phyloP scores from a whole-genome alignment of 2,329 filamentous ascomycete genomes.

The Penicillium frequentans region DNA sequence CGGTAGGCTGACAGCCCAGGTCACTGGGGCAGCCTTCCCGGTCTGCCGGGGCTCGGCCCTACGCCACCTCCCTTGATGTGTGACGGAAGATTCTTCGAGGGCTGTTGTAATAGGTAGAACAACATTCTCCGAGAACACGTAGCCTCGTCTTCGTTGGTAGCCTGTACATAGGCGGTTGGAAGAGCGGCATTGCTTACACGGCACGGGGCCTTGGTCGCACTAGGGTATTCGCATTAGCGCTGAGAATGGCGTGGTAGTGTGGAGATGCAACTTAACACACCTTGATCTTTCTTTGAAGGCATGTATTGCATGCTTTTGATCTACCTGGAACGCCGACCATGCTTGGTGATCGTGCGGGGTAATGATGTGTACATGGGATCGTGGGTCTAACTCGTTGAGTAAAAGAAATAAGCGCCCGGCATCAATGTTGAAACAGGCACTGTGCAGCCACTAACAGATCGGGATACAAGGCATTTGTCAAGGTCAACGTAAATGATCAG shows the following conservation, averaged over 20 bases:
- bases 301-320: conserved; percentile 1
- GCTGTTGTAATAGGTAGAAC: background rate
- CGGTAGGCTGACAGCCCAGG: background rate
- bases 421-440: background rate
- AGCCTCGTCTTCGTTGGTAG: background rate
- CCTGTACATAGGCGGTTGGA: background rate
- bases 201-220: conserved; percentile 1
- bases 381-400: background rate
- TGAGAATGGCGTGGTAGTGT: background rate
- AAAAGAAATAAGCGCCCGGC: background rate
- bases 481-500: background rate
- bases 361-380: background rate
- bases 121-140: background rate
- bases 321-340: conserved; percentile 3
- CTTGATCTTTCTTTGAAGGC: background rate
- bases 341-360: background rate
- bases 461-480: background rate
- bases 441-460: background rate
- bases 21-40: background rate
- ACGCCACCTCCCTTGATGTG: background rate
- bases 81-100: background rate
- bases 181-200: background rate
- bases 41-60: background rate
- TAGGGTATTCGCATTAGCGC: background rate
- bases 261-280: background rate